phyloP scores from a whole-genome alignment of 352 stramenopile genomes.

The Globisporangium splendens region DNA sequence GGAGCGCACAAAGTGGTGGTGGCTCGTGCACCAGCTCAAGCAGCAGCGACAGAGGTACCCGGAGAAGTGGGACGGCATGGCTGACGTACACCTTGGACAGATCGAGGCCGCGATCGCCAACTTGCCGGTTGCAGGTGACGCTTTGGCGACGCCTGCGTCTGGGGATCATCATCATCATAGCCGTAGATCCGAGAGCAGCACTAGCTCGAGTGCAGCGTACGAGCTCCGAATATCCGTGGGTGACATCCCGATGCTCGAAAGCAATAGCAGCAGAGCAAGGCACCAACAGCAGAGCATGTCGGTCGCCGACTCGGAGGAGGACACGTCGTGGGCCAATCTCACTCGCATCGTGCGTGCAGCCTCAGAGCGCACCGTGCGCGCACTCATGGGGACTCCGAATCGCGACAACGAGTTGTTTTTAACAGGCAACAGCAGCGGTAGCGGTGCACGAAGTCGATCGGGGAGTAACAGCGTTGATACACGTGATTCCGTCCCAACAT shows the following conservation, averaged over 20 bases:
- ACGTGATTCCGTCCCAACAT: slow-evolving; percentile 11
- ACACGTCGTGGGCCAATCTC: slow-evolving; percentile 30
- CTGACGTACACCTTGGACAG: slow-evolving; percentile 21
- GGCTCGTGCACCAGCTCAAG: slow-evolving; percentile 31
- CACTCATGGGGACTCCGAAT: slow-evolving; percentile 19
- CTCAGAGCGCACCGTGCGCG: slow-evolving; percentile 24
- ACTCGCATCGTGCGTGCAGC: slow-evolving; percentile 23
- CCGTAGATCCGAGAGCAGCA: background rate
- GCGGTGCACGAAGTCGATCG: slow-evolving; percentile 2
- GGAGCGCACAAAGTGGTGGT: slow-evolving; percentile 37
- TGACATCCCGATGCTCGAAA: slow-evolving; percentile 15
- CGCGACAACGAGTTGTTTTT: slow-evolving; percentile 15
- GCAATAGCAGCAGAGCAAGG: slow-evolving; percentile 2
- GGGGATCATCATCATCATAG: background rate
- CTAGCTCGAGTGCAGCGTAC: slow-evolving; percentile 2
- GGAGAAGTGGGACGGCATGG: slow-evolving; percentile 18
- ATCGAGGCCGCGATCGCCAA: slow-evolving; percentile 31
- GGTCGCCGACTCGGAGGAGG: background rate
- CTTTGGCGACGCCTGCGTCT: background rate
- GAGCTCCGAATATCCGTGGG: slow-evolving; percentile 12
- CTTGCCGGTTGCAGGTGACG: slow-evolving; percentile 14
- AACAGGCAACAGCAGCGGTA: slow-evolving; percentile 3
- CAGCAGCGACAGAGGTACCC: slow-evolving; percentile 23
- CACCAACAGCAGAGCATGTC: background rate
- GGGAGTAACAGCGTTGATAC: background rate